Conservation (phyloP, 1,284 basidiomycete genomes). For the Chondrostereum purpureum region DNA sequence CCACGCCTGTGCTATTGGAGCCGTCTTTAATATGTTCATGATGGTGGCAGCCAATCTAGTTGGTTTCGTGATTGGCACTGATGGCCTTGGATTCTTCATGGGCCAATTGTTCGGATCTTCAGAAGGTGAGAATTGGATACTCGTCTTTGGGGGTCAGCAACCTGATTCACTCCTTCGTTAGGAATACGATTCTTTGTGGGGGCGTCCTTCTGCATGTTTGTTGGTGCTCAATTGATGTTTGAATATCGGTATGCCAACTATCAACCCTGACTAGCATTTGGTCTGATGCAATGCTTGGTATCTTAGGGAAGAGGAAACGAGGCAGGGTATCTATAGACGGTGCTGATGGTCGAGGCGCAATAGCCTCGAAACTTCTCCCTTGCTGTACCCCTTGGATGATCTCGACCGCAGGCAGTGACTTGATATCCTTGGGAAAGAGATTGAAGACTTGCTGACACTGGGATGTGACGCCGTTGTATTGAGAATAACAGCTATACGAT, state of each 20-base stretch:
- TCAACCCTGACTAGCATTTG: slow-evolving; percentile 4
- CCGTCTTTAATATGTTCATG: slow-evolving; percentile 79
- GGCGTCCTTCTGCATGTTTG: slow-evolving; percentile 67
- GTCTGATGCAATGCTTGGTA: slow-evolving; percentile 5
- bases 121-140: slow-evolving; percentile 43
- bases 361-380: background rate
- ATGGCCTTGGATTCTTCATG: slow-evolving; percentile 74
- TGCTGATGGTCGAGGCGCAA: slow-evolving; percentile 10
- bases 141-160: slow-evolving; percentile 4
- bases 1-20: slow-evolving; percentile 81
- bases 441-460: too few relatives aligned
- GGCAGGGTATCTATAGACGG: slow-evolving; percentile 14
- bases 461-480: too few relatives aligned
- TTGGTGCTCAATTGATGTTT: slow-evolving; percentile 90
- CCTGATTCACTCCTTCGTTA: slow-evolving; percentile 20
- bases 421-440: too few relatives aligned
- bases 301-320: slow-evolving; percentile 33
- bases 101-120: slow-evolving; percentile 58
- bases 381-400: background rate
- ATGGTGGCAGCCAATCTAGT: slow-evolving; percentile 95
- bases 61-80: slow-evolving; percentile 89
- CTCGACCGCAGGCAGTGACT: too few relatives aligned
- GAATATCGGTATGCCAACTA: slow-evolving; percentile 63
- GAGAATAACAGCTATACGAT: too few relatives aligned
- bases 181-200: slow-evolving; percentile 64